A percentile compares a stretch with the other conserved stretches of the same genome.
Evolutionary conservation across 1,284 basidiomycete species (phyloP).

Genomic region (Ganoderma sinense): DNA sequence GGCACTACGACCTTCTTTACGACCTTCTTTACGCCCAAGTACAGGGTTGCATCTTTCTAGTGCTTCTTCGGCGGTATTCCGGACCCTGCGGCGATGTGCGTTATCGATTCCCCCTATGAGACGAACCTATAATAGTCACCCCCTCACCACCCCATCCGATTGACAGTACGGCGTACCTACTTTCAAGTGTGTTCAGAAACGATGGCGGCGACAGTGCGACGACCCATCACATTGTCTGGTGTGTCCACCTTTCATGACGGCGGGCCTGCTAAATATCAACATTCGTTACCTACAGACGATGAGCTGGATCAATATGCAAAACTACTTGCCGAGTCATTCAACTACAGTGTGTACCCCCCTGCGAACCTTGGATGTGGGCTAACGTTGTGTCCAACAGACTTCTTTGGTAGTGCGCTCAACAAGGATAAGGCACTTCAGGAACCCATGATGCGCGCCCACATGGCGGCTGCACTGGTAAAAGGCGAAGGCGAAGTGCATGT

Average conservation of each 20-base stretch:
- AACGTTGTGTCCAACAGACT: slow-evolving; percentile 4
- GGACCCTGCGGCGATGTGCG: not conserved
- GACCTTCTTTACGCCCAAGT: not conserved
- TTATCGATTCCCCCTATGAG: not conserved
- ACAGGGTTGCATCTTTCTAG: not conserved
- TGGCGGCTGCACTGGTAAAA: slow-evolving; percentile 13
- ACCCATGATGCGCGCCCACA: slow-evolving; percentile 22
- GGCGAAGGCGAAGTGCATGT: slow-evolving; percentile 26
- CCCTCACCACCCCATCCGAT: not conserved
- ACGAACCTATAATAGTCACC: not conserved
- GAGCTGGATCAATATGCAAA: not conserved
- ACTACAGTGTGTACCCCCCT: slow-evolving; percentile 18
- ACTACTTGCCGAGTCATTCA: slow-evolving; percentile 26
- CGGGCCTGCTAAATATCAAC: too few relatives aligned
- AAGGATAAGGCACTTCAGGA: slow-evolving; percentile 19
- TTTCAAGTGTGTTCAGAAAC: not conserved
- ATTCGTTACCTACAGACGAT: not conserved
- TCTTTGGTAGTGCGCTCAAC: slow-evolving; percentile 22
- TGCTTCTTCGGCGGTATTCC: not conserved
- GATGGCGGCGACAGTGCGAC: not conserved
- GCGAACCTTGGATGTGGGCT: not conserved
- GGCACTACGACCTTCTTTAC: not conserved
- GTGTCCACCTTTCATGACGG: not conserved
- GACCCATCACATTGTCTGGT: not conserved
- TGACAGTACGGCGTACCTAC: not conserved